Evolutionary conservation across 1,284 basidiomycete genomes (phyloP).

Genomic region (Irpex sp.): DNA sequence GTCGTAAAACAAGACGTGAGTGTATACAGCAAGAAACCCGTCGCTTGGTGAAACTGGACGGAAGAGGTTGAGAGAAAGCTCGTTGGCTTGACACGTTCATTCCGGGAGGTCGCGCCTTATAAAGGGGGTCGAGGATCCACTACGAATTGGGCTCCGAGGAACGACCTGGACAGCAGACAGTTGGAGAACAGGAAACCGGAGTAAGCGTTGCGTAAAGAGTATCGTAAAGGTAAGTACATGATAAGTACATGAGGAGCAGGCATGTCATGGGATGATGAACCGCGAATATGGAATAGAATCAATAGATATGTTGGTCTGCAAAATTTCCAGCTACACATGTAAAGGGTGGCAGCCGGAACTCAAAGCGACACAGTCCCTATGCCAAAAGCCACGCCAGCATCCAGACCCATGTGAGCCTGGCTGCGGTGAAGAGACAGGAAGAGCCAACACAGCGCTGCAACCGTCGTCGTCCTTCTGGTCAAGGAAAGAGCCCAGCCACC

Average conservation of each 20-base stretch:
- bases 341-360: conserved; percentile 62
- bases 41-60: background rate
- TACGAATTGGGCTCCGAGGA: background rate
- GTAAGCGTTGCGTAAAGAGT: conserved; percentile 4
- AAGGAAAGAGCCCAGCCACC: conserved; percentile 7
- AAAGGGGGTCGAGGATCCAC: background rate
- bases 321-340: conserved; percentile 74
- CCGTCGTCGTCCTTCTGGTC: conserved; percentile 78
- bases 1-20: background rate
- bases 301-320: conserved; percentile 56
- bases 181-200: conserved; percentile 2
- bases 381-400: conserved; percentile 49
- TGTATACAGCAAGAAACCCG: background rate
- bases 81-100: too few species aligned
- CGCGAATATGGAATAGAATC: background rate
- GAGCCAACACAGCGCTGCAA: conserved; percentile 35
- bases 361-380: conserved; percentile 70
- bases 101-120: background rate
- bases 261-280: background rate
- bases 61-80: background rate
- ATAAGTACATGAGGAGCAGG: conserved; percentile 7
- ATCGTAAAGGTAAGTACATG: conserved; percentile 8
- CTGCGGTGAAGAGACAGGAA: conserved; percentile 71
- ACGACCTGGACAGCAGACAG: background rate
- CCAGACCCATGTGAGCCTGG: conserved; percentile 26